Evolutionary conservation across 257 asterid species (phyloP).

Genomic region (Fraxinus excelsior): DNA sequence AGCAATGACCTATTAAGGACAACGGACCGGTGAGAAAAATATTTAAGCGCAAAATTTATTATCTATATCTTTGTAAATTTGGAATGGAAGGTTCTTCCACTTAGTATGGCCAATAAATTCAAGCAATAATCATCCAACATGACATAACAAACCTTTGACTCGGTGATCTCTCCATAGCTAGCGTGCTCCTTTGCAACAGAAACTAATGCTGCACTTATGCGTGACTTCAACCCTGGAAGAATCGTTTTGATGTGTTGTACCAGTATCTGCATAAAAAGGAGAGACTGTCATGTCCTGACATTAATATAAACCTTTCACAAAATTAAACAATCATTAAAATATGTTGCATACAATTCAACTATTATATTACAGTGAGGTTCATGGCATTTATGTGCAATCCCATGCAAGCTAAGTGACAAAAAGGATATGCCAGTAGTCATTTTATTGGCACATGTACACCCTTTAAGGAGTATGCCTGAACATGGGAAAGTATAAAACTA

Average conservation of each 20-base stretch:
- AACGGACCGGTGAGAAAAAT: not conserved
- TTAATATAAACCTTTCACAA: not conserved
- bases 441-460: no score
- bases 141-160: slow-evolving; percentile 41
- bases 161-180: slow-evolving; percentile 59
- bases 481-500: no score
- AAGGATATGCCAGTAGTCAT: no score
- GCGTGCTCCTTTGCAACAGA: slow-evolving; percentile 57
- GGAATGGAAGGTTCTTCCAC: not conserved
- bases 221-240: slow-evolving; percentile 61
- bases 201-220: slow-evolving; percentile 46
- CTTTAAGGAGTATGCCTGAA: no score
- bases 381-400: not conserved
- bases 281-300: not conserved
- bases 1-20: not conserved
- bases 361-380: not conserved
- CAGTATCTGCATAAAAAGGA: slow-evolving; percentile 38
- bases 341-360: slow-evolving; percentile 1
- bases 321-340: not conserved
- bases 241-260: slow-evolving; percentile 54
- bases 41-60: not conserved
- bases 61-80: not conserved
- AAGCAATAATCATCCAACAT: not conserved
- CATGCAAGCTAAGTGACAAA: not conserved
- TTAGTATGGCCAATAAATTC: not conserved